Conservation (phyloP, 2,329 filamentous ascomycete species). For the Lecanosticta acicola region DNA sequence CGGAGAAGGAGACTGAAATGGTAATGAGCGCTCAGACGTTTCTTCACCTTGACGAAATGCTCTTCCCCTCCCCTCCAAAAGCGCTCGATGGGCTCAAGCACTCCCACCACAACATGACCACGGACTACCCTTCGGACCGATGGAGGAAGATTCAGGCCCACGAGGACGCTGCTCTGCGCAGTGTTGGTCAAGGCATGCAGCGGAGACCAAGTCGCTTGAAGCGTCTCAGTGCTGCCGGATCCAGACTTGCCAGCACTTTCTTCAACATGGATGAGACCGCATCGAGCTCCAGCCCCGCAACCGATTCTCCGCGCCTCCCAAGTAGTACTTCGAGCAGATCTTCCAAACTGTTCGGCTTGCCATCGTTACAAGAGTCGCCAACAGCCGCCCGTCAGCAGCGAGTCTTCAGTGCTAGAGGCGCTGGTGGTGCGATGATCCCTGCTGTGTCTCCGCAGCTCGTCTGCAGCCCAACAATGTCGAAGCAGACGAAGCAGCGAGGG, state of each 20-base stretch:
- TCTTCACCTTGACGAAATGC: slow-evolving; percentile 15
- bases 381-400: not conserved
- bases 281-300: not conserved
- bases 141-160: slow-evolving; percentile 1
- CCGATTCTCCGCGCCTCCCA: not conserved
- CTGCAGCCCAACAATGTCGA: not conserved
- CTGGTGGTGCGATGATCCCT: not conserved
- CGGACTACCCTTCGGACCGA: not conserved
- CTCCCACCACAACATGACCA: not conserved
- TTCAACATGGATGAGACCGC: not conserved
- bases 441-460: not conserved
- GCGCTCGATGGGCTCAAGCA: slow-evolving; percentile 22
- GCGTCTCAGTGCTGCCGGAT: slow-evolving; percentile 7
- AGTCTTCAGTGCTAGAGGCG: not conserved
- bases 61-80: slow-evolving; percentile 26
- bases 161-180: slow-evolving; percentile 15
- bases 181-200: slow-evolving; percentile 8
- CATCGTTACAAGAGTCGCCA: not conserved
- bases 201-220: slow-evolving; percentile 14
- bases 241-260: not conserved
- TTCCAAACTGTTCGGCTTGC: not conserved
- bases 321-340: not conserved
- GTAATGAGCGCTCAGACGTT: slow-evolving; percentile 18
- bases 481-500: not conserved
- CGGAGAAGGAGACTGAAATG: slow-evolving; percentile 94